Evolutionary conservation across 2,329 filamentous ascomycete genomes (phyloP), one percentile per base, ranked within the genome.

Genomic region (Lecanicillium sp.): DNA sequence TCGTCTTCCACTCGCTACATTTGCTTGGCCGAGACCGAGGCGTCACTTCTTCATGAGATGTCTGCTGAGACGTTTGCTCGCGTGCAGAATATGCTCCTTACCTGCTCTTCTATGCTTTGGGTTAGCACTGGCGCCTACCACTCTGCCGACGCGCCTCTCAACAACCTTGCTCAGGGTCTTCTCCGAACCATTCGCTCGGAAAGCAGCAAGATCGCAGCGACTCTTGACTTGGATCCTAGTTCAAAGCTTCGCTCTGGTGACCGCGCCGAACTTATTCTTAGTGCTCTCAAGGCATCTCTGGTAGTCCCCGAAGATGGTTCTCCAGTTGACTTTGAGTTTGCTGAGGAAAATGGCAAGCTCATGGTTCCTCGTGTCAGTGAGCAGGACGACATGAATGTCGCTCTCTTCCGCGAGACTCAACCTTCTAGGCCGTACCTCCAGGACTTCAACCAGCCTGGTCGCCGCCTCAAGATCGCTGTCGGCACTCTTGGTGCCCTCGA

Each of bases 141-240:
- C 13, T 54, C 53, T 20, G 57, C 58, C 4, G 43, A 52, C 9
- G 58, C 53, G 43, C 65, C 58, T 3, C 56, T 63, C 33, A 49
- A 59, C 35, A 68, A 67, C 48, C 64, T 72, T 55, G 54, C 68
- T 0, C 58, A 61, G 8, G 68, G 68, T 20, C 52, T 71, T 3
- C 59, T 63, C 41, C 58, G 68, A 22, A 64, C 62, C 2, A 56
- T 71, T 16, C 65, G 68, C 1, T 69, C 68, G 2, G 68, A 71
- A 46, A 62, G 63, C 2, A 57, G 59, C 17, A 61, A 68, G 34
- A 57, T 56, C 11, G 64, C 67, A 13, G 63, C 64, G 1, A 68
- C 63, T 1, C 52, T 73, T 0, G 68, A 71, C 35, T 51, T 72
- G 2, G 64, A 71, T 25, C 59, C 59, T 4, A 45, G 50, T 8